Evolutionary conservation across 1,139 yeast species (phyloP), one percentile per base, ranked within the genome.

Genomic region (Pichia sp.): DNA sequence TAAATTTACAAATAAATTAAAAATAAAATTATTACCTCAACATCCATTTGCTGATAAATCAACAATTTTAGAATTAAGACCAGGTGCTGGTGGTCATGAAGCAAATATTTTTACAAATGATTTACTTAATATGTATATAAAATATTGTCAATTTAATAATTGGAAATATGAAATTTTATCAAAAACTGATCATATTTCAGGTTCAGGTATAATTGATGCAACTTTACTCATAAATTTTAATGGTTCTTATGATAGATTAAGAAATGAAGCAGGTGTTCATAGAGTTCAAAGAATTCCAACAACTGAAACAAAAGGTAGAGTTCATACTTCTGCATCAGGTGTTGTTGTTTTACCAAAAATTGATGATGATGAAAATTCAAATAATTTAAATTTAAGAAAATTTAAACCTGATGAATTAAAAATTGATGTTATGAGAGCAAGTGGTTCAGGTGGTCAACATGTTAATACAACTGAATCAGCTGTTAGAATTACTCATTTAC

Each of bases 381-480:
- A 69, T 18, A 73, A 66, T 37, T 67, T 67, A n/a, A 80, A 82
- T 35, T 75, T 83, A 25, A 69, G 92, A 43, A 78, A 78, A 52
- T 88, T 92, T 66, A 82, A 80, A 25, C 88, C 94, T 0, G 95
- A 87, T 3, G 98, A 92, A 60, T 83, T 92, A 18, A 75, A 96
- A 53, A 79, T 92, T 5, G 98, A 94, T 65, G 88, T 94, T 11
- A 94, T 90, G 97, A 74, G 98, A 59, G 88, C 98, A 0, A 82
- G 96, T 47, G 99, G 98, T 3, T 86, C 95, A 56, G 99, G 99
- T 48, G 99, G 99, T 0, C 99, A 92, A 68, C 98, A 94, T 64
- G 99, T 92, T 43, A 92, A 94, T 63, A 92, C 97, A 26, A 92
- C 98, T 0, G 98, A 92, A 64, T 88, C 97, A 1, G 99, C 98